A percentile compares a stretch with the other conserved stretches of the same genome.
Conservation (phyloP, 1,284 basidiomycete genomes). For the Cryptococcus sp. region DNA sequence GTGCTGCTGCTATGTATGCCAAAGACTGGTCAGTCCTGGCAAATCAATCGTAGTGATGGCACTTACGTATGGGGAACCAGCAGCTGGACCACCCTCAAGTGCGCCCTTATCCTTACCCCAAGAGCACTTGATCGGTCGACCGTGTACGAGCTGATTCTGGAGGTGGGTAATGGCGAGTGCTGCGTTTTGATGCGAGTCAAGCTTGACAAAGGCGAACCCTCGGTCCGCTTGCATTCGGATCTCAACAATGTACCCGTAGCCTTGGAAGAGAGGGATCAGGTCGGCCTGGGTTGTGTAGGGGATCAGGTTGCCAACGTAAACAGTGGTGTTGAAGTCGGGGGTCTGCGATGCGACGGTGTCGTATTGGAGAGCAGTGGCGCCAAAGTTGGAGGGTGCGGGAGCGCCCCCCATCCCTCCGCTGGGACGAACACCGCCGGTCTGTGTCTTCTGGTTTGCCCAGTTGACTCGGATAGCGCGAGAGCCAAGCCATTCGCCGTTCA, state of each 20-base stretch:
- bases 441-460: conserved; percentile 98
- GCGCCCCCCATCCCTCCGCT: conserved; percentile 25
- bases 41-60: too few relatives aligned
- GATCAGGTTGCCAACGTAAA: conserved; percentile 97
- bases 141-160: conserved; percentile 92
- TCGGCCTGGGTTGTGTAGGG: conserved; percentile 94
- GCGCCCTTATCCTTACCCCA: conserved; percentile 88
- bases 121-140: conserved; percentile 91
- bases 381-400: conserved; percentile 23
- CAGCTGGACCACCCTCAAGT: conserved; percentile 14
- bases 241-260: conserved; percentile 95
- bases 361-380: conserved; percentile 76
- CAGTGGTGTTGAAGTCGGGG: conserved; percentile 87
- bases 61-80: too few relatives aligned
- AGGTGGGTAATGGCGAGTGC: conserved; percentile 95
- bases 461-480: conserved; percentile 97
- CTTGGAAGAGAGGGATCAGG: conserved; percentile 87
- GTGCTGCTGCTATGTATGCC: too few relatives aligned
- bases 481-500: conserved; percentile 99
- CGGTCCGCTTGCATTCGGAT: conserved; percentile 98
- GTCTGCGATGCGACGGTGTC: conserved; percentile 86
- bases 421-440: conserved; percentile 55
- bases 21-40: too few relatives aligned
- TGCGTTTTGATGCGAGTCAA: conserved; percentile 96
- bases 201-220: conserved; percentile 97